Evolutionary conservation across 179 eudicot genomes (phyloP).

Genomic region (Spergularia azorica): DNA sequence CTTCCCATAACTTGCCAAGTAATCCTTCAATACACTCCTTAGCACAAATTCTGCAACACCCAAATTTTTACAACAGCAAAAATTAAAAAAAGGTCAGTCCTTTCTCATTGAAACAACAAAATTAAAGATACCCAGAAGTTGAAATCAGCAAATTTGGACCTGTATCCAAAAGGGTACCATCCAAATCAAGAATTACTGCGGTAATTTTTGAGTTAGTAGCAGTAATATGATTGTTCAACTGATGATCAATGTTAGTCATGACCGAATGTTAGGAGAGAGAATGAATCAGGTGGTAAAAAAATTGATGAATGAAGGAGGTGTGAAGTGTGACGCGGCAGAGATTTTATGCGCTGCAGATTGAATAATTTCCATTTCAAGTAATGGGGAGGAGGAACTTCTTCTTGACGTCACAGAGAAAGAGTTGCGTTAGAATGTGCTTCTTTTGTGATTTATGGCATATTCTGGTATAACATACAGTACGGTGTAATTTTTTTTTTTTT

Average conservation of each 20-base stretch:
- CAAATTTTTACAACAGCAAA: background rate
- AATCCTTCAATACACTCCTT: constrained; percentile 54
- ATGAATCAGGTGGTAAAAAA: background rate
- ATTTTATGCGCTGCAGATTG: no score
- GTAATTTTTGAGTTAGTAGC: constrained; percentile 28
- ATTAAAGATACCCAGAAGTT: background rate
- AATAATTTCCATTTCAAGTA: no score
- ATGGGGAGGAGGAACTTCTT: no score
- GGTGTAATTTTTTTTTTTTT: no score
- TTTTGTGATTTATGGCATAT: no score
- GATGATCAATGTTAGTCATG: constrained; percentile 34
- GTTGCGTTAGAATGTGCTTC: no score
- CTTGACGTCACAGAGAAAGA: no score
- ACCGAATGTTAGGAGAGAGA: background rate
- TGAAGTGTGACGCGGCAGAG: background rate
- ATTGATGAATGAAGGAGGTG: background rate
- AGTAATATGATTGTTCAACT: background rate
- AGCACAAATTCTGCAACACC: constrained; percentile 49
- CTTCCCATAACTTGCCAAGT: constrained; percentile 67
- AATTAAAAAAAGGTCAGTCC: background rate
- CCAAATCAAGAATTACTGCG: constrained; percentile 84
- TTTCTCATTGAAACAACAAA: background rate
- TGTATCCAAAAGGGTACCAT: constrained; percentile 92
- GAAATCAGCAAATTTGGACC: constrained; percentile 35
- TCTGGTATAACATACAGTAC: no score